Conservation (phyloP, 352 stramenopile genomes). For the Globisporangium acanthophoron region DNA sequence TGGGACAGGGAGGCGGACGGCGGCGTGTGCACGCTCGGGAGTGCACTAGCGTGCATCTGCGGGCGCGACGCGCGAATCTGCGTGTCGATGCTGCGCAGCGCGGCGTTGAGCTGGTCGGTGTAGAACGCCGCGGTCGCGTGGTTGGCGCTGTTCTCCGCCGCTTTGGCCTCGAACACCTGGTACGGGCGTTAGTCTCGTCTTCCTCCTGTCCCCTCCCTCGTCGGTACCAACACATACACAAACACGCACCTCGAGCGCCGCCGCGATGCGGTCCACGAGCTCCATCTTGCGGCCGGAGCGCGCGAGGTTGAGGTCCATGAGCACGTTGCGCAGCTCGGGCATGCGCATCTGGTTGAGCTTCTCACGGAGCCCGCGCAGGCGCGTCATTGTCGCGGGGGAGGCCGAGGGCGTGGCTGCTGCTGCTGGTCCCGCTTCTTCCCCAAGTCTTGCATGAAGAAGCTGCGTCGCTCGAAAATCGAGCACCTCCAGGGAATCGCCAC, state of each 20-base stretch:
- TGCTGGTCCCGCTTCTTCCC: conserved; percentile 13
- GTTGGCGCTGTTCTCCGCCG: conserved; percentile 32
- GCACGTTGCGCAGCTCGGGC: conserved; percentile 68
- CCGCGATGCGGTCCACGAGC: conserved; percentile 69
- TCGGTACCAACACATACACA: not conserved
- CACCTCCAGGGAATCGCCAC: not conserved
- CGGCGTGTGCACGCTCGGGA: not conserved
- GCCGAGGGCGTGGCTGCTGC: not conserved
- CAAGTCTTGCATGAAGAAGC: conserved; percentile 10
- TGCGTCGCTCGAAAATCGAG: not conserved
- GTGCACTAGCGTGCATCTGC: conserved; percentile 8
- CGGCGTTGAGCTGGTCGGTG: conserved; percentile 38
- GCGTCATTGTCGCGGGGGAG: conserved; percentile 9
- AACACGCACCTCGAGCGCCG: conserved; percentile 44
- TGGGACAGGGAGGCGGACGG: not conserved
- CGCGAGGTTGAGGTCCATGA: conserved; percentile 60
- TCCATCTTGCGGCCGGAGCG: conserved; percentile 73
- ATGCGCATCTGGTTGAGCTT: conserved; percentile 58
- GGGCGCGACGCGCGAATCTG: conserved; percentile 25
- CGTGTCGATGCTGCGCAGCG: conserved; percentile 44
- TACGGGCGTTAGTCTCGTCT: not conserved
- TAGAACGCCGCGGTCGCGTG: conserved; percentile 49
- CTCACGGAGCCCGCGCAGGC: conserved; percentile 38
- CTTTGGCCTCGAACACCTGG: conserved; percentile 47
- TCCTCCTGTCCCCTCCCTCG: not conserved